phyloP scores from a whole-genome alignment of 306 rosid species.

The Styphnolobium japonicum region DNA sequence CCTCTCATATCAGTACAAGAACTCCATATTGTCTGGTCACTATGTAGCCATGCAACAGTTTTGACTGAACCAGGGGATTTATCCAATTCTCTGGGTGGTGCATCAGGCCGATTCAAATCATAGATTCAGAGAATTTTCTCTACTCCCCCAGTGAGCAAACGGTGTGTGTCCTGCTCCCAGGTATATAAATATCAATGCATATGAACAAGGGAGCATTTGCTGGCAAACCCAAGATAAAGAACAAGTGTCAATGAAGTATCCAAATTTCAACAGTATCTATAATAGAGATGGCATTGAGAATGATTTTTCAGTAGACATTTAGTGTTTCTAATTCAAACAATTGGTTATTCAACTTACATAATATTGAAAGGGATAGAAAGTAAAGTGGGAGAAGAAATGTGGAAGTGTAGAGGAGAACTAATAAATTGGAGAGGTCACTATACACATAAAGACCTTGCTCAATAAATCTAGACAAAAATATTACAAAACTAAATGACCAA shows the following conservation, averaged over 20 bases:
- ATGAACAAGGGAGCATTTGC: background rate
- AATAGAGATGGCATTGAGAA: too few relatives aligned
- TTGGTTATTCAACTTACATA: background rate
- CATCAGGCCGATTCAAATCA: slow-evolving; percentile 95
- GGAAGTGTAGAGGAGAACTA: background rate
- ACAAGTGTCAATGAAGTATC: background rate
- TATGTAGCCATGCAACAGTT: slow-evolving; percentile 95
- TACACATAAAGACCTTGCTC: background rate
- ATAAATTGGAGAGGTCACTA: background rate
- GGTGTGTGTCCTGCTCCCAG: slow-evolving; percentile 73
- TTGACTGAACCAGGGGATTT: slow-evolving; percentile 94
- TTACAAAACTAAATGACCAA: background rate
- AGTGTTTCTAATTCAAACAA: too few relatives aligned
- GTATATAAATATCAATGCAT: slow-evolving; percentile 17
- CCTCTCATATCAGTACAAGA: slow-evolving; percentile 96
- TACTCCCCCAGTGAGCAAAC: slow-evolving; percentile 87
- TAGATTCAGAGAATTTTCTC: slow-evolving; percentile 90
- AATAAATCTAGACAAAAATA: background rate
- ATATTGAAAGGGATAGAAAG: background rate
- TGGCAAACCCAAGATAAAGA: background rate
- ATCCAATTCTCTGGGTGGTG: slow-evolving; percentile 90
- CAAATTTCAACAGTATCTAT: background rate
- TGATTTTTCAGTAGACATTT: too few relatives aligned
- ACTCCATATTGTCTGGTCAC: slow-evolving; percentile 94
- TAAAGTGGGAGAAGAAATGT: background rate